A percentile compares a stretch with the other conserved stretches of the same genome.
Evolutionary conservation across 208 protist species (phyloP).

Genomic region (Leishmania tarentolae): DNA sequence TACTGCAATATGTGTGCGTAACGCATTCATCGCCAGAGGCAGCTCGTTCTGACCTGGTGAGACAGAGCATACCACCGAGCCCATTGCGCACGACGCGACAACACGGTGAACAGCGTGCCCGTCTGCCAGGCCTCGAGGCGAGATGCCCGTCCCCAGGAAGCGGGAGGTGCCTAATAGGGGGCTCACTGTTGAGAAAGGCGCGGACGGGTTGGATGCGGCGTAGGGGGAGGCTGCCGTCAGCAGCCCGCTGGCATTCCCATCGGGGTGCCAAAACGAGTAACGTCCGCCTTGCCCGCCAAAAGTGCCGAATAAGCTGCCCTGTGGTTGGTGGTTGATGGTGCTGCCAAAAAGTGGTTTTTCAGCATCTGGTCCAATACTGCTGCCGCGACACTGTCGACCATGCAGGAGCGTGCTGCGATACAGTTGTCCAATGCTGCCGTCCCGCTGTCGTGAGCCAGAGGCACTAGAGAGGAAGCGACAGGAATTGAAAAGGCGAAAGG

Average conservation of each 20-base stretch:
- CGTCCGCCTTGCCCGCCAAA: slow-evolving; percentile 11
- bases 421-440: slow-evolving; percentile 31
- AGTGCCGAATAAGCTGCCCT: slow-evolving; percentile 25
- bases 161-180: slow-evolving; percentile 21
- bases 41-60: slow-evolving; percentile 51
- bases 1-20: slow-evolving; percentile 60
- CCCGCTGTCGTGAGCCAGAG: slow-evolving; percentile 33
- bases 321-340: slow-evolving; percentile 21
- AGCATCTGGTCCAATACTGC: slow-evolving; percentile 21
- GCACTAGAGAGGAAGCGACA: slow-evolving; percentile 34
- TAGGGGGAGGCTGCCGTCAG: slow-evolving; percentile 17
- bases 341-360: slow-evolving; percentile 20
- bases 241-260: slow-evolving; percentile 22
- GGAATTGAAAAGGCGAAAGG: slow-evolving; percentile 79
- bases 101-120: slow-evolving; percentile 27
- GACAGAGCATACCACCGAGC: slow-evolving; percentile 20
- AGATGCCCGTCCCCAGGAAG: slow-evolving; percentile 11
- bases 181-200: slow-evolving; percentile 11
- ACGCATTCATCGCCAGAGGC: slow-evolving; percentile 47
- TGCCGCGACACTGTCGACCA: slow-evolving; percentile 19
- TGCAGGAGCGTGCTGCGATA: slow-evolving; percentile 39
- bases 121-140: slow-evolving; percentile 4
- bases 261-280: slow-evolving; percentile 25
- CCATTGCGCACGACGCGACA: slow-evolving; percentile 32
- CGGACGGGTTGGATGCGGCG: slow-evolving; percentile 1